Conservation (phyloP, 768 basidiomycete genomes). For the Tricholoma bakamatsutake region DNA sequence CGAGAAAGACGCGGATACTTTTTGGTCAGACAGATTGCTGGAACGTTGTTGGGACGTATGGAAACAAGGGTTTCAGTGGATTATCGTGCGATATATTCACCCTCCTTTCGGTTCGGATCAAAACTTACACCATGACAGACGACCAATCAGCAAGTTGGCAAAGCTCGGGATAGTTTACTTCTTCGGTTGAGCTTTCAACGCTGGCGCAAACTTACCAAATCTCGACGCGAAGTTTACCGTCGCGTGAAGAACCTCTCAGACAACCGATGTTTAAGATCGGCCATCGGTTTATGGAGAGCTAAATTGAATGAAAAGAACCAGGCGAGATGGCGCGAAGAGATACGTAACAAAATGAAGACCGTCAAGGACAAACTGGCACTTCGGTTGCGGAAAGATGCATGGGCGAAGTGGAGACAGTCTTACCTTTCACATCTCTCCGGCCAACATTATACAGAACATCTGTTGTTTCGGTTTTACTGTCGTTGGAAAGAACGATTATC, state of each 20-base stretch:
- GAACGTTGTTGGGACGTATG: slow-evolving; percentile 75
- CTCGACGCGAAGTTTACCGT: slow-evolving; percentile 32
- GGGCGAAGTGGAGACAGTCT: slow-evolving; percentile 62
- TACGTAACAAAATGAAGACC: slow-evolving; percentile 64
- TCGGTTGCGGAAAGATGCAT: slow-evolving; percentile 50
- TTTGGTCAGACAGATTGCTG: slow-evolving; percentile 54
- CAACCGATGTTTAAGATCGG: slow-evolving; percentile 34
- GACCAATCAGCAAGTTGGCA: slow-evolving; percentile 61
- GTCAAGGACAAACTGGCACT: slow-evolving; percentile 51
- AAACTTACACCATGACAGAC: slow-evolving; percentile 37
- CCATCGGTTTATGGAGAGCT: slow-evolving; percentile 47
- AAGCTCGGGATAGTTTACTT: slow-evolving; percentile 63
- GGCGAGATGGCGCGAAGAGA: slow-evolving; percentile 57
- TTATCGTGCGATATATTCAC: slow-evolving; percentile 46
- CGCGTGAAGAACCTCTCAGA: slow-evolving; percentile 41
- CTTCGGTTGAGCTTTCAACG: slow-evolving; percentile 51
- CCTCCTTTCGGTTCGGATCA: not conserved
- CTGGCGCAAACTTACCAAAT: slow-evolving; percentile 47
- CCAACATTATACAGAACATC: slow-evolving; percentile 40
- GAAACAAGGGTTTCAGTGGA: slow-evolving; percentile 67
- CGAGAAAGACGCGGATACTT: slow-evolving; percentile 66
- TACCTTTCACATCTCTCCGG: slow-evolving; percentile 46
- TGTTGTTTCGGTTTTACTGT: slow-evolving; percentile 38
- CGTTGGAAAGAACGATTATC: slow-evolving; percentile 49
- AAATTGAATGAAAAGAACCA: slow-evolving; percentile 51